These are phyloP conservation scores for Penicillium sp. DNA, from an alignment of 2,329 filamentous ascomycete genomes.

Conservation along the genomic window DNA sequence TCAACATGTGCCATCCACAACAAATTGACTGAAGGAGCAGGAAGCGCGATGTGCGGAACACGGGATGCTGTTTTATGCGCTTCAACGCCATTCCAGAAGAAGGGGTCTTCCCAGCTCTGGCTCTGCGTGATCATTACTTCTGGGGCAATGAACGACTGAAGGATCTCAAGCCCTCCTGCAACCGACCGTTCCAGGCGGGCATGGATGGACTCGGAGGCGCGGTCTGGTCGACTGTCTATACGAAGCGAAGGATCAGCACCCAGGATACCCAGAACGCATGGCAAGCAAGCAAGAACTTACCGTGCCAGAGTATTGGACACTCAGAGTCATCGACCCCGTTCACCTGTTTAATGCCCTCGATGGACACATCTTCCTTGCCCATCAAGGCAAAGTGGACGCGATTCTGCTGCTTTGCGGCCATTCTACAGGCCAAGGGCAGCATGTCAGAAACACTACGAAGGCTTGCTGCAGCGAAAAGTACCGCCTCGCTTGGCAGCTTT, in stretches of 20 bases:
- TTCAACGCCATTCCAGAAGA: constrained; percentile 65
- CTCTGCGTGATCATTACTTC: constrained; percentile 75
- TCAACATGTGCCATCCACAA: constrained; percentile 81
- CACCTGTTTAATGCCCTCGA: constrained; percentile 70
- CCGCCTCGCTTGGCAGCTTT: constrained; percentile 61
- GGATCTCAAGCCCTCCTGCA: constrained; percentile 67
- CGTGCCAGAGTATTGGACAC: constrained; percentile 69
- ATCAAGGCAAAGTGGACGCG: constrained; percentile 81
- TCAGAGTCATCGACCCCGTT: constrained; percentile 72
- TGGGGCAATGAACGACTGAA: constrained; percentile 73
- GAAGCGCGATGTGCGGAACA: constrained; percentile 74
- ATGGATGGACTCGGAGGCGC: constrained; percentile 68
- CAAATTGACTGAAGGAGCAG: constrained; percentile 61
- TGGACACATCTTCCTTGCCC: constrained; percentile 68
- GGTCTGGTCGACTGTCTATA: constrained; percentile 72
- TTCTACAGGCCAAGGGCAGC: constrained; percentile 82
- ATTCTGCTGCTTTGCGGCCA: constrained; percentile 69
- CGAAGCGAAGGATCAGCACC: background rate
- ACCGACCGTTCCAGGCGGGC: constrained; percentile 67
- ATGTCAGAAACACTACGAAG: constrained; percentile 71
- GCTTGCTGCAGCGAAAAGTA: constrained; percentile 77
- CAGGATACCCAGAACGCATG: constrained; percentile 32
- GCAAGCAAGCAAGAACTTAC: constrained; percentile 52
- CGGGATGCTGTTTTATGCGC: constrained; percentile 55
- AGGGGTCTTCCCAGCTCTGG: constrained; percentile 65